Evolutionary conservation across 1,284 basidiomycete genomes (phyloP), one percentile per base, ranked within the genome.

Genomic region (Hymenochaete sp.): DNA sequence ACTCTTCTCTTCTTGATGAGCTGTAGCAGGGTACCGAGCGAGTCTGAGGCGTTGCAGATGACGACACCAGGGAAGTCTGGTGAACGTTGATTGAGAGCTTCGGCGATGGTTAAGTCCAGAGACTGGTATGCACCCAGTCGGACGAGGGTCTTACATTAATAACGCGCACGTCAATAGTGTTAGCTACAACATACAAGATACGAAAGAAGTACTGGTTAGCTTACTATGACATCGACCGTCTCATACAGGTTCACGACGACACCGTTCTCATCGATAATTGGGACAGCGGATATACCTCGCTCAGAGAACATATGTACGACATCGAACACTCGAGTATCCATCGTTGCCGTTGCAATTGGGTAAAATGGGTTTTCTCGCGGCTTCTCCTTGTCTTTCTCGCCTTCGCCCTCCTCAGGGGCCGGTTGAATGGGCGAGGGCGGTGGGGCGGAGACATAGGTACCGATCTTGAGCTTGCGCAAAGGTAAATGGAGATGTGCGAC

Each of bases 251-350:
- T 95, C 48, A 98, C 79, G 26, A 98, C 96, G 47, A 93, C 78
- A 7, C 95, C 96, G 3, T 93, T 77, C 47, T 89, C 82, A 58
- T 97, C 90, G 18, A 98, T 73, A 58, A 99, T 97, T 3, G 96
- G 96, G 8, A 99, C 95, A 2, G 95, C 93, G 18, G 91, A 95
- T 55, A 99, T 97, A 11, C 92, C 87, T 27, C 84, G 76, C 62
- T 95, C 90, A 1, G 91, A 96, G 62, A 98, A 98, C 85, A 97
- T 93, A 62, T 98, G 96, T 0, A 98, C 96, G 41, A 98, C 90
- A 59, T 98, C 93, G 58, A 97, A 97, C 0, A 99, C 96, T 14
- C 90, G 86, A 1, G 95, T 98, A 51, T 83, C 71, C 55, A 97
- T 70, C 8, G 82, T 95, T 2, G 96, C 96, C 0, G 93, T 96